Evolutionary conservation across 1,284 basidiomycete genomes (phyloP).

Genomic region (Ceratobasidium sp.): DNA sequence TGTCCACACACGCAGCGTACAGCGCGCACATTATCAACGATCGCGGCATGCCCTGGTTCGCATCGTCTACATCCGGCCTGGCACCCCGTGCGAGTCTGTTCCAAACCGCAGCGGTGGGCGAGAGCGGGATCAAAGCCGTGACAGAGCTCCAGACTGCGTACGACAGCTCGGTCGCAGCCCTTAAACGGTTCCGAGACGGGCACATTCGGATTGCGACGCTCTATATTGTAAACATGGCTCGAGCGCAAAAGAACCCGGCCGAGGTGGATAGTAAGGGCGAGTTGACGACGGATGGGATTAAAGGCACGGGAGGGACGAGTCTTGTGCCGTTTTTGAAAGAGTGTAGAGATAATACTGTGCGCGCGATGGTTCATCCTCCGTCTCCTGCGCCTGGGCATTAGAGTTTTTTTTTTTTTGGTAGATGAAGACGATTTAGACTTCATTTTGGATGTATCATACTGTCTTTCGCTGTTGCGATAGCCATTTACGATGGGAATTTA

Average conservation of each 20-base stretch:
- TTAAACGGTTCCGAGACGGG: conserved; percentile 87
- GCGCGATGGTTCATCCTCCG: conserved; percentile 62
- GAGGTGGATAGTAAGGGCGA: conserved; percentile 44
- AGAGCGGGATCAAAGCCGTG: conserved; percentile 46
- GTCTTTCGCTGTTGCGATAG: neutral
- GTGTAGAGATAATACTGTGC: conserved; percentile 80
- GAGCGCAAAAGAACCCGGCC: conserved; percentile 56
- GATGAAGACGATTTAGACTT: neutral
- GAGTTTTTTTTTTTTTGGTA: neutral
- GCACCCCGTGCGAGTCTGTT: conserved; percentile 38
- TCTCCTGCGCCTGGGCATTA: conserved; percentile 21
- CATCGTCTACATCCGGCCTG: conserved; percentile 55
- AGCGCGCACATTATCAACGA: conserved; percentile 20
- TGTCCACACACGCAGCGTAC: conserved; percentile 43
- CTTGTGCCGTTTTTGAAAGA: conserved; percentile 85
- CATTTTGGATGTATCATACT: neutral
- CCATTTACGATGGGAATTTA: no score
- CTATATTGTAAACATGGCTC: conserved; percentile 82
- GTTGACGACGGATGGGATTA: conserved; percentile 68
- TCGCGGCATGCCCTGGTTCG: conserved; percentile 54
- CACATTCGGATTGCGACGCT: conserved; percentile 89
- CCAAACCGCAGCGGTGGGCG: conserved; percentile 52
- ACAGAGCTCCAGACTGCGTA: conserved; percentile 63
- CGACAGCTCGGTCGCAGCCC: conserved; percentile 76
- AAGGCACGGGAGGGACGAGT: conserved; percentile 90